Base-by-base conservation (phyloP, 2,329 filamentous ascomycete species). In the Ustulina deusta region DNA sequence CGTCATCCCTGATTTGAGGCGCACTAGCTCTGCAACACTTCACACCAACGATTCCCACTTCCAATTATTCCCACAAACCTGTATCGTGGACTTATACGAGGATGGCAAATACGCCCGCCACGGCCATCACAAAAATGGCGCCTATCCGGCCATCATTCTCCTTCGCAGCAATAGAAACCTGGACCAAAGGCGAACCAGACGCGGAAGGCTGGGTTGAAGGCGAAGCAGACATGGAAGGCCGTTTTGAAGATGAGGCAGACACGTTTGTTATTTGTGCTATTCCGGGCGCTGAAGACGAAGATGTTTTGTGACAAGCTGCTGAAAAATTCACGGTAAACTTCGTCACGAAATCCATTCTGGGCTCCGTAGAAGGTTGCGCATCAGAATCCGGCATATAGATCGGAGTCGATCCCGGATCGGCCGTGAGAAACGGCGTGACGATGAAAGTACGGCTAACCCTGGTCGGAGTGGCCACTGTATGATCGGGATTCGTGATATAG, bases 401-500 rank as follows among this genome's bases (percentile, higher is more conserved):
- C 40, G 25, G n/a, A n/a, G 68, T 64, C 38, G 71, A 63, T 6
- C 20, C 36, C 6, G 71, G 61, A 22, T 61, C 36, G 17, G 63
- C 52, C 32, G 61, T 59, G 38, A 74, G 69, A 46, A 74, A 73
- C 10, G 74, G 75, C 13, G 68, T 68, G 11, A 76, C 69, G 5
- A 69, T 72, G 44, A 72, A 54, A 34, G 71, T 71, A 32, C 70
- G 69, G 15, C 65, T 63, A 6, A 67, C 27, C 15, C 60, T 63
- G 9, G 63, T 65, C 27, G 68, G 42, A 1, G 64, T 54, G 11
- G 44, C 57, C 38, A 54, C 54, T 17, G 63, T 40, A 20, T 63
- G 20, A 25, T 61, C 34, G 44, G 51, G 49, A 20, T 58, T 61
- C n/a, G 67, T 56, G 17, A 61, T 52, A 13, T 65, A 51, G 11